phyloP scores from a whole-genome alignment of 2,329 filamentous ascomycete genomes.

The Helotiales sp. region DNA sequence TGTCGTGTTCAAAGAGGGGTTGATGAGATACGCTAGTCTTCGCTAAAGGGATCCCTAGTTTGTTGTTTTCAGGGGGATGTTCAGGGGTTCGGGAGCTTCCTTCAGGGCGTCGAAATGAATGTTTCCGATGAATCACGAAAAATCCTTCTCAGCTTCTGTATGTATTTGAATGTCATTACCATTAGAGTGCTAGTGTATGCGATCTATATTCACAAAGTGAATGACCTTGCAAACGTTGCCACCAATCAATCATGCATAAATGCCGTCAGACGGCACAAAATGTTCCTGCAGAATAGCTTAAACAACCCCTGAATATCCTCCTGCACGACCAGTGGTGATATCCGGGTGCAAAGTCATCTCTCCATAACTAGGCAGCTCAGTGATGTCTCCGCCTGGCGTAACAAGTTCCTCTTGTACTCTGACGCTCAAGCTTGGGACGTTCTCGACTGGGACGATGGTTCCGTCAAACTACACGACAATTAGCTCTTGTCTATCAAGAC shows the following conservation, averaged over 20 bases:
- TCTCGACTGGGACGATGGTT: slow-evolving; percentile 22
- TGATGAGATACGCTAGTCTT: background rate
- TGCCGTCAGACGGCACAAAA: background rate
- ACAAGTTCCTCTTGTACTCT: slow-evolving; percentile 34
- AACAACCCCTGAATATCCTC: slow-evolving; percentile 18
- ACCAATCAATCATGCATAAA: background rate
- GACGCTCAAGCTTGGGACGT: slow-evolving; percentile 29
- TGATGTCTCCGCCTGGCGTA: slow-evolving; percentile 23
- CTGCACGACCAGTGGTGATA: slow-evolving; percentile 28
- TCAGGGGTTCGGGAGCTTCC: background rate
- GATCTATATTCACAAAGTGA: background rate
- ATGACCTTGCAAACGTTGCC: background rate
- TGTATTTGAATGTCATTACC: background rate
- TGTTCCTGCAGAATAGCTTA: background rate
- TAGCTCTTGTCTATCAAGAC: background rate
- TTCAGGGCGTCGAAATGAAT: background rate
- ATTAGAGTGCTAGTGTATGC: background rate
- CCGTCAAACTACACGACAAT: slow-evolving; percentile 29
- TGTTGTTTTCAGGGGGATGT: background rate
- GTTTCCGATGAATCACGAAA: background rate
- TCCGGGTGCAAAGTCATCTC: slow-evolving; percentile 33
- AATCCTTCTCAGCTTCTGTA: background rate
- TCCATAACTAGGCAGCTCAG: slow-evolving; percentile 35
- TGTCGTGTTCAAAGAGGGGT: slow-evolving; percentile 1
- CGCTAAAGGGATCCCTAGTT: background rate